phyloP scores from a whole-genome alignment of 495 filamentous ascomycete species.

The Glonium stellatum region DNA sequence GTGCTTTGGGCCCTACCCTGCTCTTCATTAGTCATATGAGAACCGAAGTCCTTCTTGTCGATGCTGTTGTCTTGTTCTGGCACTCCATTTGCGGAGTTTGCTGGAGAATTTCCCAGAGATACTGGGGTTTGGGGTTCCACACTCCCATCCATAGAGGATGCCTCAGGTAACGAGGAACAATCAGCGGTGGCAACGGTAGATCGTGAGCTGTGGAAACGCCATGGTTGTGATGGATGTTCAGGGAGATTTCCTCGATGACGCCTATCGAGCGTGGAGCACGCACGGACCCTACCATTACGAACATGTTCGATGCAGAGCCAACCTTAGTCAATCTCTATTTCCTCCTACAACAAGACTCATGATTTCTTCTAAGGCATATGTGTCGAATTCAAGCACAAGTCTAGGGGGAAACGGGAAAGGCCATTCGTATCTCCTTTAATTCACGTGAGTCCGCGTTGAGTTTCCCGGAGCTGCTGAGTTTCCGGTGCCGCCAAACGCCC shows the following conservation, averaged over 20 bases:
- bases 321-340: neutral
- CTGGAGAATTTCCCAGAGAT: neutral
- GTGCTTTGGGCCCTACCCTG: slow-evolving; percentile 7
- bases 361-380: too few relatives aligned
- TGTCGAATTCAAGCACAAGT: too few relatives aligned
- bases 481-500: too few relatives aligned
- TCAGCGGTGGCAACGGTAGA: neutral
- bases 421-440: neutral
- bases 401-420: neutral
- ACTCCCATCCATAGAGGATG: neutral
- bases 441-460: too few relatives aligned
- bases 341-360: neutral
- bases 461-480: neutral
- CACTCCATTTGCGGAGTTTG: neutral
- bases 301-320: too few relatives aligned
- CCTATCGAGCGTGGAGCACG: too few relatives aligned
- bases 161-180: neutral
- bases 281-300: too few relatives aligned
- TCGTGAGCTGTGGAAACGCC: neutral
- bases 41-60: slow-evolving; percentile 22
- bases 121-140: neutral
- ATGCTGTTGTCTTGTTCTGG: slow-evolving; percentile 7
- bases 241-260: too few relatives aligned
- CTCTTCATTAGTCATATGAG: slow-evolving; percentile 20
- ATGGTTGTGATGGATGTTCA: neutral